Percentiles rank a stretch among this genome's conserved stretches.
These are phyloP conservation scores for Talaromyces nanjingensis DNA, from an alignment of 495 filamentous ascomycete genomes.

Conservation along the genomic window DNA sequence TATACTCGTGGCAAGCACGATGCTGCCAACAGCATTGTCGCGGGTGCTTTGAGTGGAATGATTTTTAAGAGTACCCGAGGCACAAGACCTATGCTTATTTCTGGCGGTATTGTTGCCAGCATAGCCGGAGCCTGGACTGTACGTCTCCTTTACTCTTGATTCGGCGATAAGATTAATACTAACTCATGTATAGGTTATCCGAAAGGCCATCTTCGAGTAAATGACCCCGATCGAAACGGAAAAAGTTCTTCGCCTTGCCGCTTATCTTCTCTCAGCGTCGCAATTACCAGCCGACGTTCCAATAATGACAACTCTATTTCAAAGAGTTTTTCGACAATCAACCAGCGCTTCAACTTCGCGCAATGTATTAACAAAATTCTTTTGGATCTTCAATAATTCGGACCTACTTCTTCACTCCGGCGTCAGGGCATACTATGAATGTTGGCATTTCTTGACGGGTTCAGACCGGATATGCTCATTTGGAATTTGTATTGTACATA, in stretches of 20 bases:
- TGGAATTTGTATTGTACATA: constrained; percentile 39
- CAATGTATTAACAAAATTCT: constrained; percentile 22
- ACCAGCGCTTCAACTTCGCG: neutral
- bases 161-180: constrained; percentile 18
- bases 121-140: constrained; percentile 87
- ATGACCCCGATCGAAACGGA: neutral
- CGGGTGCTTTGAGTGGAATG: constrained; percentile 82
- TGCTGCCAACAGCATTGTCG: constrained; percentile 74
- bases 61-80: constrained; percentile 94
- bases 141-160: constrained; percentile 29
- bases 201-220: constrained; percentile 48
- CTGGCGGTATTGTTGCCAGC: constrained; percentile 74
- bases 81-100: constrained; percentile 85
- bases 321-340: neutral
- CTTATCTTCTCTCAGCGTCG: neutral
- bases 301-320: neutral
- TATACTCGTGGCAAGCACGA: constrained; percentile 86
- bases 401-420: constrained; percentile 42
- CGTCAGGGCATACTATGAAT: constrained; percentile 35
- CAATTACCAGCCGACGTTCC: neutral
- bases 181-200: constrained; percentile 43
- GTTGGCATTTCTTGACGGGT: constrained; percentile 40
- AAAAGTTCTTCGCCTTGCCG: neutral
- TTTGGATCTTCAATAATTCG: constrained; percentile 16
- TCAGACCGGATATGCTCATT: constrained; percentile 40